A percentile compares a stretch with the other conserved stretches of the same genome.
Conservation (phyloP, 2,329 filamentous ascomycete species). For the Graphiopsis chlorocephala region DNA sequence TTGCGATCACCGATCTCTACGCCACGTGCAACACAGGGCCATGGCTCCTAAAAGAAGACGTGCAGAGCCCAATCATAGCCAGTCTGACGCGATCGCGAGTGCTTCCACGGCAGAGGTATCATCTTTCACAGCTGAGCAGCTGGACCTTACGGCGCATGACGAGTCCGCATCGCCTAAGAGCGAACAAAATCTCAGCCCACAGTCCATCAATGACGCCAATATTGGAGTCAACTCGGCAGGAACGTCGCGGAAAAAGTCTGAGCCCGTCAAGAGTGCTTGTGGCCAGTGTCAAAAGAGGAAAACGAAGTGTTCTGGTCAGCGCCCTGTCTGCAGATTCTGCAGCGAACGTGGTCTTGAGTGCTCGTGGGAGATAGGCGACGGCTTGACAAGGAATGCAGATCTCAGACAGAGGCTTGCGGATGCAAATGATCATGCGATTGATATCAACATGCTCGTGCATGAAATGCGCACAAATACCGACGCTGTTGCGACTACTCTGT, state of each 20-base stretch:
- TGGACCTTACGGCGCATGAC: neutral
- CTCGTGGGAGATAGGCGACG: conserved; percentile 8
- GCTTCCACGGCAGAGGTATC: neutral
- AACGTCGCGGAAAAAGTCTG: neutral
- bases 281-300: conserved; percentile 8
- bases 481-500: neutral
- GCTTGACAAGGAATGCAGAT: conserved; percentile 2
- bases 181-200: neutral
- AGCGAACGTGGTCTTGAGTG: neutral
- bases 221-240: neutral
- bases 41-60: neutral
- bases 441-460: conserved; percentile 3
- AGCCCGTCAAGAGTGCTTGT: conserved; percentile 7
- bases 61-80: neutral
- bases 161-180: neutral
- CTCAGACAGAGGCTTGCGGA: neutral
- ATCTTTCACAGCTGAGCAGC: neutral
- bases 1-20: neutral
- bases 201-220: neutral
- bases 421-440: neutral
- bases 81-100: neutral
- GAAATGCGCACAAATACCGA: neutral
- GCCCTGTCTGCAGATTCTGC: neutral
- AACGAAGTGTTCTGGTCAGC: conserved; percentile 6
- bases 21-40: neutral